Percentiles rank a stretch among this genome's conserved stretches.
These are phyloP conservation scores for Botrytis fabae DNA, from an alignment of 2,329 filamentous ascomycete genomes.

Conservation along the genomic window DNA sequence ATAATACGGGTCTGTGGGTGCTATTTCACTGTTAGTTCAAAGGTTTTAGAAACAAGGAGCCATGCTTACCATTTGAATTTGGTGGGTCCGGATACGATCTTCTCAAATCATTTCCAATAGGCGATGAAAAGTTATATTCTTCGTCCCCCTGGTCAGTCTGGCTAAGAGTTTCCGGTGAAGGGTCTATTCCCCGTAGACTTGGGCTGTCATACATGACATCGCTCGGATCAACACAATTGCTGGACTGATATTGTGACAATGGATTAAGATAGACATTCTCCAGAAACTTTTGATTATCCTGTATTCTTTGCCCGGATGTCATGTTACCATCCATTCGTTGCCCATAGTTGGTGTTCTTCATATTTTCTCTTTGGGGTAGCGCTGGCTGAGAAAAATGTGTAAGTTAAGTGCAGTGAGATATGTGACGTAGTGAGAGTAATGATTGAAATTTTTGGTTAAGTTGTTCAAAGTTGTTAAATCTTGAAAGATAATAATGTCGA, in stretches of 20 bases:
- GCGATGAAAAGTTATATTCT: background rate
- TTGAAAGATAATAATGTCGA: too few species aligned
- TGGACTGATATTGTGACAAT: background rate
- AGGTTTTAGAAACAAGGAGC: too few species aligned
- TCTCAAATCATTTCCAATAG: background rate
- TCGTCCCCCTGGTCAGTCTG: background rate
- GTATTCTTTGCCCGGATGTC: background rate
- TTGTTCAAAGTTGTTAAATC: too few species aligned
- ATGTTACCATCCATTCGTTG: background rate
- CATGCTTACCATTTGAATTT: background rate
- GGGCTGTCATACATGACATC: background rate
- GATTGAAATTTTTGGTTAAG: too few species aligned
- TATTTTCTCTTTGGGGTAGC: background rate
- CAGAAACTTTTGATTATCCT: background rate
- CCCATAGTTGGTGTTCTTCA: background rate
- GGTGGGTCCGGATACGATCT: background rate
- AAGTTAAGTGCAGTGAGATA: background rate
- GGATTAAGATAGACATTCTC: background rate
- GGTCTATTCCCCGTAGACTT: background rate
- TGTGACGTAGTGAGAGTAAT: background rate
- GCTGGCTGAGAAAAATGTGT: accelerated
- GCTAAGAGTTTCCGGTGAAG: background rate
- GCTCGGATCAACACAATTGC: background rate
- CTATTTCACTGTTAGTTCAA: background rate
- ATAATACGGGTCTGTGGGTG: background rate